These are phyloP conservation scores for Monilinia laxa DNA, from an alignment of 2,329 filamentous ascomycete species.

Conservation along the genomic window DNA sequence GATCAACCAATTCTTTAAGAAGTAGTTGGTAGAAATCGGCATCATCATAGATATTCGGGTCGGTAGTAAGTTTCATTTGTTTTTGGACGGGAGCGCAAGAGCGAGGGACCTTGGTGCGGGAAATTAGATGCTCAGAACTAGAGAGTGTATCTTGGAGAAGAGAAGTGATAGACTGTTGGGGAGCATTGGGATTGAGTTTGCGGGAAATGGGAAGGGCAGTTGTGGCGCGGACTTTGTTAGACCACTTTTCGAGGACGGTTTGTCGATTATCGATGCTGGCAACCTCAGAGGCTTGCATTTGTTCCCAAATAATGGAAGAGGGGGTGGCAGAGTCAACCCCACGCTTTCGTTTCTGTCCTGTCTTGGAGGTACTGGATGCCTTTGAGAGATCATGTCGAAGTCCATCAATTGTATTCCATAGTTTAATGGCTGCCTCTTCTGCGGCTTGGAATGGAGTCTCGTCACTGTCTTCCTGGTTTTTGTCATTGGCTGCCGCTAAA, in stretches of 20 bases:
- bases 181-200: conserved; percentile 54
- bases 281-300: conserved; percentile 66
- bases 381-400: conserved; percentile 62
- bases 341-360: conserved; percentile 63
- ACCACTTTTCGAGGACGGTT: conserved; percentile 85
- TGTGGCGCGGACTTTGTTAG: conserved; percentile 68
- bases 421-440: conserved; percentile 78
- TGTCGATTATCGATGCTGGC: conserved; percentile 61
- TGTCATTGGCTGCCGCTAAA: conserved; percentile 51
- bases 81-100: conserved; percentile 74
- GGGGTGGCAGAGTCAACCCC: conserved; percentile 54
- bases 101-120: conserved; percentile 67
- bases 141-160: conserved; percentile 68
- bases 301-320: conserved; percentile 68
- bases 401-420: conserved; percentile 78
- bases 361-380: conserved; percentile 45
- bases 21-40: conserved; percentile 92
- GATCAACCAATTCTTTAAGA: conserved; percentile 89
- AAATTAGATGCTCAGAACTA: conserved; percentile 64
- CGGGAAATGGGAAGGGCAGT: conserved; percentile 55
- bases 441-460: conserved; percentile 66
- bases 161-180: conserved; percentile 62
- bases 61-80: conserved; percentile 55
- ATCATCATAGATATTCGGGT: conserved; percentile 78
- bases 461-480: conserved; percentile 43